These are phyloP conservation scores for Pseudogymnoascus sp. DNA, from an alignment of 2,329 filamentous ascomycete genomes.

Conservation along the genomic window DNA sequence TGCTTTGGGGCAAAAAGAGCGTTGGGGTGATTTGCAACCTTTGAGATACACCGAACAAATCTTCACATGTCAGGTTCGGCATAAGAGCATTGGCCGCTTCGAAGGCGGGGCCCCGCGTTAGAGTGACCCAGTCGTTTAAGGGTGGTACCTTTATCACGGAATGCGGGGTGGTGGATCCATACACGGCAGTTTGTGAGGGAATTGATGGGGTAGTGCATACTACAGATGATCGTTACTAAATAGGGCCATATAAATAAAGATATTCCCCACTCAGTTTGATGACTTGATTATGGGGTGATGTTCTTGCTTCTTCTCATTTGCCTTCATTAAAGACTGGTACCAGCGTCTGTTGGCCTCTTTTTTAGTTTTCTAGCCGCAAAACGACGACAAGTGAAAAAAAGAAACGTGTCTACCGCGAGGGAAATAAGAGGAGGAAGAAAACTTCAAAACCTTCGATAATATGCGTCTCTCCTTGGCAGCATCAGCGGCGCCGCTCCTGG, in stretches of 20 bases:
- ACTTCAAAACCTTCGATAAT: too few species aligned
- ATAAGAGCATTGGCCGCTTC: not conserved
- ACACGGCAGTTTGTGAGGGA: not conserved
- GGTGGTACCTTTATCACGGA: not conserved
- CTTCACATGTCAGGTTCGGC: too few species aligned
- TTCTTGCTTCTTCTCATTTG: not conserved
- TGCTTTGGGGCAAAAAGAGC: not conserved
- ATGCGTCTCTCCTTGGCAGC: not conserved
- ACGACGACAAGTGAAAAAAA: not conserved
- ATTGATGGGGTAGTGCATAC: not conserved
- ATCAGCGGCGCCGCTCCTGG: not conserved
- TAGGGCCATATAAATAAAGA: not conserved
- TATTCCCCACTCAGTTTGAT: not conserved
- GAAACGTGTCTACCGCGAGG: not conserved
- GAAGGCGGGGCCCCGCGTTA: not conserved
- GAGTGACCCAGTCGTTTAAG: not conserved
- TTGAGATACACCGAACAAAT: too few species aligned
- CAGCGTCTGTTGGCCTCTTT: not conserved
- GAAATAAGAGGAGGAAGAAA: not conserved
- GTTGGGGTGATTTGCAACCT: not conserved
- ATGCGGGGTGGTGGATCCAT: not conserved
- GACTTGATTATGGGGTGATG: not conserved
- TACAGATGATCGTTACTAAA: not conserved
- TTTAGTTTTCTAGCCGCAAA: not conserved
- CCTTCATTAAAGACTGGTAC: not conserved